Evolutionary conservation across 768 basidiomycete species (phyloP), one percentile per base, ranked within the genome.

Genomic region (Scleroderma citrinum): DNA sequence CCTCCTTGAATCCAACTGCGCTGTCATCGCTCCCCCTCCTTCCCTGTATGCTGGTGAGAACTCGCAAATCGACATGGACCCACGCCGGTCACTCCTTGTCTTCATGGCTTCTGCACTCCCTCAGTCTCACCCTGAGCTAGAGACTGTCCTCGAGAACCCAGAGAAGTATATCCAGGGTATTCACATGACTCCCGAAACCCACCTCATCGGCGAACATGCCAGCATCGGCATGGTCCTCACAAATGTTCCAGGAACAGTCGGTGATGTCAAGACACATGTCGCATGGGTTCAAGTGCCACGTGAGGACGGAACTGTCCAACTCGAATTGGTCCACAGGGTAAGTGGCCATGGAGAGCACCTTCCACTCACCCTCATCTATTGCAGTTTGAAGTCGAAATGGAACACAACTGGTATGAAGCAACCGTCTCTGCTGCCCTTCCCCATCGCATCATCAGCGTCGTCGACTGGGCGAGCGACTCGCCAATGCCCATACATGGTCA

Each of bases 381-480:
- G 16, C 49, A 86, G 82, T 87, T 93, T 59, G 91, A 93, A 62
- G 86, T 95, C 39, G 87, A 92, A 75, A 91, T 95, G 87, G 62
- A 83, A 61, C 84, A 96, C 69, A 97, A 93, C 69, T 95, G 91
- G 91, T 98, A 98, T 58, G 92, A 97, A 66, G 80, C 92, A 3
- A 77, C 89, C 19, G 84, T 99, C 36, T 83, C 87, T 11, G 82
- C 80, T 1, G 63, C 70, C 24, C 66, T 76, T n/a, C 87, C 91
- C 21, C 84, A 92, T 62, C 77, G 82, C 52, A 83, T 93, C 56
- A 71, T 97, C 59, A 83, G 86, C 23, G 91, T 94, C 32, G 89
- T 95, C 53, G 95, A 98, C 63, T 97, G 93, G 94, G 92, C 85
- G 1, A 85, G 87, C 17, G 92, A 94, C 62, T 78, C 87, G 3